Conservation (phyloP, 495 filamentous ascomycete genomes). For the Penicillium ochrochloron region DNA sequence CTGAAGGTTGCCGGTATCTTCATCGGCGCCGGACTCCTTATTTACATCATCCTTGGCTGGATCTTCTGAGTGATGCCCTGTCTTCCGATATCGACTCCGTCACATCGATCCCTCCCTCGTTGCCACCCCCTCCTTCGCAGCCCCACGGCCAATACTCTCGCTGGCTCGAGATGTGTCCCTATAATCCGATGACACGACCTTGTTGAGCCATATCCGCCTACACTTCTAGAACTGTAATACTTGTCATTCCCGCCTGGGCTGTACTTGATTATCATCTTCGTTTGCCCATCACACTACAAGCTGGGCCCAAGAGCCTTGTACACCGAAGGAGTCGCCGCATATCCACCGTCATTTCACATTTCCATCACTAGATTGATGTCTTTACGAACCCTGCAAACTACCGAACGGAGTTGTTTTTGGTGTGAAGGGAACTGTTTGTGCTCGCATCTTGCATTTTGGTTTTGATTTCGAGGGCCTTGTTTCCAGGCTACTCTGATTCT, state of each 20-base stretch:
- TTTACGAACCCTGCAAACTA: constrained; percentile 16
- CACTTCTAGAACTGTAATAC: background rate
- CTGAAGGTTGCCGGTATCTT: constrained; percentile 87
- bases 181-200: background rate
- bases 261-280: background rate
- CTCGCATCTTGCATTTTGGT: background rate
- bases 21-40: constrained; percentile 68
- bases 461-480: background rate
- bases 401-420: background rate
- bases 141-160: constrained; percentile 23
- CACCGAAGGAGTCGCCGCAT: no score
- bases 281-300: background rate
- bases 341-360: background rate
- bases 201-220: background rate
- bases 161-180: constrained; percentile 27
- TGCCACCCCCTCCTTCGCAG: background rate
- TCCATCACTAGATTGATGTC: constrained; percentile 15
- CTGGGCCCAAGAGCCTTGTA: background rate
- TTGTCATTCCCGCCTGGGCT: background rate
- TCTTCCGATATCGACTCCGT: background rate
- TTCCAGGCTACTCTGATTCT: background rate
- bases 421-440: background rate
- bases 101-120: background rate
- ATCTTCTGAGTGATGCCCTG: constrained; percentile 54
- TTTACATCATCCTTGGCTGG: constrained; percentile 74